phyloP scores from a whole-genome alignment of 2,329 filamentous ascomycete genomes.

The Aureobasidium leucospermi region DNA sequence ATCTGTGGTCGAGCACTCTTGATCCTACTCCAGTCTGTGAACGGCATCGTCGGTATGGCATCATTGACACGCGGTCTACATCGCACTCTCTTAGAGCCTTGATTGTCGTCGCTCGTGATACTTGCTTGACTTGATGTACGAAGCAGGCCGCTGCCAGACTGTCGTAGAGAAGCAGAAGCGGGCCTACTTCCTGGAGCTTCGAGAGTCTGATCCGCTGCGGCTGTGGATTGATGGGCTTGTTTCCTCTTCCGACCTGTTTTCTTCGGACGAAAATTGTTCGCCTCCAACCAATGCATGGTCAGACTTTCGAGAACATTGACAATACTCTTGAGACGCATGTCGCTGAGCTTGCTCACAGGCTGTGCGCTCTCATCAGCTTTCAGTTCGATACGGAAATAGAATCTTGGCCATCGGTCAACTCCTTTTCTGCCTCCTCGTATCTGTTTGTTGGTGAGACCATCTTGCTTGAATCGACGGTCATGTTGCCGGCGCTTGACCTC shows the following conservation, averaged over 20 bases:
- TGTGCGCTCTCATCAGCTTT: slow-evolving; percentile 7
- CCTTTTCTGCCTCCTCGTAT: slow-evolving; percentile 52
- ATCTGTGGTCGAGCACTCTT: slow-evolving; percentile 33
- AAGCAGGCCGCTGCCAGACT: not conserved
- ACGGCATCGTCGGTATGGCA: not conserved
- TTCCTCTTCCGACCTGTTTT: slow-evolving; percentile 19
- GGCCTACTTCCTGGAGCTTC: not conserved
- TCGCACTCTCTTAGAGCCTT: not conserved
- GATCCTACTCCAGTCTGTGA: slow-evolving; percentile 37
- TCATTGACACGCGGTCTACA: not conserved
- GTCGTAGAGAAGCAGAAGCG: not conserved
- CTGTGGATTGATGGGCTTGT: not conserved
- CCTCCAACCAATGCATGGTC: slow-evolving; percentile 66
- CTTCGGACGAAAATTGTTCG: slow-evolving; percentile 59
- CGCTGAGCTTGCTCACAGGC: not conserved
- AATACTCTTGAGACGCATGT: slow-evolving; percentile 43
- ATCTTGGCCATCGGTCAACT: slow-evolving; percentile 82
- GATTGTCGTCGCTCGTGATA: not conserved
- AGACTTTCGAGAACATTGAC: slow-evolving; percentile 61
- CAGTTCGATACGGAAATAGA: slow-evolving; percentile 62
- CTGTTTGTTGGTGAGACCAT: slow-evolving; percentile 45
- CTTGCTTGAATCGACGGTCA: slow-evolving; percentile 38
- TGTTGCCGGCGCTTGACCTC: slow-evolving; percentile 30
- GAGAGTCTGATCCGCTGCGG: not conserved
- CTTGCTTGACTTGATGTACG: not conserved